Evolutionary conservation across 345 rosid species (phyloP), one percentile per base, ranked within the genome.

Genomic region (Salix purpurea): DNA sequence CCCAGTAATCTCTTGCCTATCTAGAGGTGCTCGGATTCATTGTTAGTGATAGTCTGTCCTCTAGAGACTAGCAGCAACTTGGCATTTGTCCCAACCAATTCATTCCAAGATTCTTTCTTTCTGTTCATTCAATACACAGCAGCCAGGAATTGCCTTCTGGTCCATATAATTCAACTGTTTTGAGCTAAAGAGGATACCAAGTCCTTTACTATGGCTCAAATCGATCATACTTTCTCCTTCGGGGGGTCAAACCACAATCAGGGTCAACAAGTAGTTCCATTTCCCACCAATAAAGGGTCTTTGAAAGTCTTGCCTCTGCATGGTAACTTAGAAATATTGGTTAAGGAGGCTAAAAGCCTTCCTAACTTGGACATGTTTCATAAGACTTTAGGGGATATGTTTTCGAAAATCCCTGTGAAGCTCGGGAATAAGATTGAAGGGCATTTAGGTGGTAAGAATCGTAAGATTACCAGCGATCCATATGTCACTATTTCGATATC

Each of bases 331-430:
- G 97, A 92, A 74, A 88, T 94, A 77, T 90, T 90, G 92, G 91
- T 94, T 76, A 89, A 87, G 82, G 90, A 89, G 72, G 99, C 97
- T 77, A 88, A 88, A 52, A 89, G 89, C 81, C 93, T 95, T 37
- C 99, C 99, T 7, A 95, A 95, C 82, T 84, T 92, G 92, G 99
- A 95, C 78, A 82, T 87, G 77, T 87, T 94, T 73, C 99, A 92
- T 74, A 88, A 86, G 78, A 87, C 74, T 67, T 73, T 94, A 6
- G 92, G 89, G 23, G 97, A 89, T 65, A 50, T 91, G 85, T 79
- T 92, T 9, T 91, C 90, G 23, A 85, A 76, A 32, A 72, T 94
- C 0, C 61, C 69, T 2, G 78, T 83, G 44, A 94, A 78, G 79
- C 77, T 84, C 64, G 76, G 82, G 73, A 79, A 54, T 44, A 94